phyloP scores from a whole-genome alignment of 1,284 basidiomycete genomes.

The Cryptococcus deneoformans region DNA sequence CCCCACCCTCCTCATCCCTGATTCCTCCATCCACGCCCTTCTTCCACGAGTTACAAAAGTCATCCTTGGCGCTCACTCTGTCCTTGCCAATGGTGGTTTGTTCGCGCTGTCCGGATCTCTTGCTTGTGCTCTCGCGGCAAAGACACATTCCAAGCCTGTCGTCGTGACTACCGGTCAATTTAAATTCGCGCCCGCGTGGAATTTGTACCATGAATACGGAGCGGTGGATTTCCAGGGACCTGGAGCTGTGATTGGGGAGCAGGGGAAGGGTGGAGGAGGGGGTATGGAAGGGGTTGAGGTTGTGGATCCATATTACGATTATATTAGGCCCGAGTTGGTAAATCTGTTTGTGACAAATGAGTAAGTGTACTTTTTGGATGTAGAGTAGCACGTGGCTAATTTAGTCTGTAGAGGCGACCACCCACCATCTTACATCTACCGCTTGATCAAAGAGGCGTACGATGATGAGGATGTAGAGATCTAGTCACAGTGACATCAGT shows the following conservation, averaged over 20 bases:
- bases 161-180: conserved; percentile 94
- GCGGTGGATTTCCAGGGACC: conserved; percentile 87
- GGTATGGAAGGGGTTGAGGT: conserved; percentile 84
- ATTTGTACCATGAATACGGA: conserved; percentile 80
- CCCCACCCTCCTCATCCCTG: conserved; percentile 91
- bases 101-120: conserved; percentile 84
- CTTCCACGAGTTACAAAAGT: conserved; percentile 98
- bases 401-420: conserved; percentile 70
- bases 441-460: conserved; percentile 85
- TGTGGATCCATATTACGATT: conserved; percentile 90
- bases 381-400: background rate
- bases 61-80: conserved; percentile 86
- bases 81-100: conserved; percentile 94
- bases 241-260: conserved; percentile 66
- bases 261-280: conserved; percentile 58
- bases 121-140: conserved; percentile 83
- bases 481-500: conserved; percentile 9
- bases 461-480: conserved; percentile 85
- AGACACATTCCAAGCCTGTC: conserved; percentile 86
- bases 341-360: conserved; percentile 96
- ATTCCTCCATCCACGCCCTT: conserved; percentile 90
- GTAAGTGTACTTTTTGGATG: conserved; percentile 56
- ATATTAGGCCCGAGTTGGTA: conserved; percentile 85
- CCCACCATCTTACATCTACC: conserved; percentile 85
- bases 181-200: conserved; percentile 94